Conservation (phyloP, 2,329 filamentous ascomycete species). For the Alternaria brassicicola region DNA sequence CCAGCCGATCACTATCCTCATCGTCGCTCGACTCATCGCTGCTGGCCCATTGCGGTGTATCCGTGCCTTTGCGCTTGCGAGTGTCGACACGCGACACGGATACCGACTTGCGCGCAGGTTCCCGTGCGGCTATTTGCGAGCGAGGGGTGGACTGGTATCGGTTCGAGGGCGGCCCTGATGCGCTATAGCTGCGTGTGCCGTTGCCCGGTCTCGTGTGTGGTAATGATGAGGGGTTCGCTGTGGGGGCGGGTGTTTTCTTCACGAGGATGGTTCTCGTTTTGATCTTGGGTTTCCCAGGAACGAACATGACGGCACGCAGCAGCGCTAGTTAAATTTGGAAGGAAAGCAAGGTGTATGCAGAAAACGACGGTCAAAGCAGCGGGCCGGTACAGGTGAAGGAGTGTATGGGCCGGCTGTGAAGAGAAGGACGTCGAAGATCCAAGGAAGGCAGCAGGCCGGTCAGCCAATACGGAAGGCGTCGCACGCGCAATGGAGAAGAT, state of each 20-base stretch:
- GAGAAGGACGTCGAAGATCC: slow-evolving; percentile 14
- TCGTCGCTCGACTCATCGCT: slow-evolving; percentile 42
- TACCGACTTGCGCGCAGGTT: slow-evolving; percentile 31
- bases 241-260: slow-evolving; percentile 30
- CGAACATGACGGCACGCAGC: slow-evolving; percentile 33
- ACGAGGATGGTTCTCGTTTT: slow-evolving; percentile 41
- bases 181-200: slow-evolving; percentile 19
- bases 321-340: slow-evolving; percentile 9
- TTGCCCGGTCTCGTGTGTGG: slow-evolving; percentile 15
- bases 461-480: slow-evolving; percentile 23
- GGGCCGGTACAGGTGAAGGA: slow-evolving; percentile 19
- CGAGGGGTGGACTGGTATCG: slow-evolving; percentile 36
- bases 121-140: slow-evolving; percentile 22
- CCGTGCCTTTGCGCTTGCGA: slow-evolving; percentile 43
- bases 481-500: slow-evolving; percentile 22
- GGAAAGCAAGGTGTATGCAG: slow-evolving; percentile 7
- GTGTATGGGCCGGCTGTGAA: slow-evolving; percentile 15
- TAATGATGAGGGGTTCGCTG: slow-evolving; percentile 17
- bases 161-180: slow-evolving; percentile 29
- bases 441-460: slow-evolving; percentile 20
- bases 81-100: slow-evolving; percentile 35
- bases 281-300: slow-evolving; percentile 41
- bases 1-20: slow-evolving; percentile 36
- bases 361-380: slow-evolving; percentile 4
- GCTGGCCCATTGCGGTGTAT: slow-evolving; percentile 44